phyloP scores from a whole-genome alignment of 148 eudicot species.

The Spergularia marina region DNA sequence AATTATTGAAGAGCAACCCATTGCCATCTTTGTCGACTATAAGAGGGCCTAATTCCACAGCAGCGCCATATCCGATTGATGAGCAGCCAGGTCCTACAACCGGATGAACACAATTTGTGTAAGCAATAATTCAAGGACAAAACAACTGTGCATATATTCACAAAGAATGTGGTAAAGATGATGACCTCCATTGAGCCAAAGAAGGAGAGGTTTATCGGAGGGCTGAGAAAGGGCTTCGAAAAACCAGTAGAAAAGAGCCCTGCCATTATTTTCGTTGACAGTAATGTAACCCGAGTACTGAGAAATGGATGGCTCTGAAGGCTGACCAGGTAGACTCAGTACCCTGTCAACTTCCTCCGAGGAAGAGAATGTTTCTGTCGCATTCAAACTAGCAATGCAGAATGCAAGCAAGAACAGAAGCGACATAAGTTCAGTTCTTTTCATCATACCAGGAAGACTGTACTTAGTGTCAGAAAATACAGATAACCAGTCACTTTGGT shows the following conservation, averaged over 20 bases:
- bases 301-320: constrained; percentile 41
- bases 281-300: constrained; percentile 64
- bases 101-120: background rate
- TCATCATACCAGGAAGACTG: constrained; percentile 12
- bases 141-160: background rate
- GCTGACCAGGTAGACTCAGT: constrained; percentile 59
- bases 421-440: background rate
- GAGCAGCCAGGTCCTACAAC: constrained; percentile 73
- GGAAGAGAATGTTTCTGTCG: constrained; percentile 17
- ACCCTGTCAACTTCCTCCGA: constrained; percentile 41
- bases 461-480: background rate
- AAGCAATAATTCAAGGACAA: background rate
- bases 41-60: constrained; percentile 67
- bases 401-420: constrained; percentile 17
- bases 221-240: constrained; percentile 57
- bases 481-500: background rate
- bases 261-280: constrained; percentile 54
- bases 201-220: constrained; percentile 48
- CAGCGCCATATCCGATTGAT: constrained; percentile 70
- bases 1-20: constrained; percentile 49
- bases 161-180: background rate
- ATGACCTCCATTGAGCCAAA: constrained; percentile 75
- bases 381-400: constrained; percentile 18
- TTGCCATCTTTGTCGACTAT: constrained; percentile 40
- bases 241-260: constrained; percentile 77